Evolutionary conservation across 768 basidiomycete genomes (phyloP).

Genomic region (Boletus reticuloceps): DNA sequence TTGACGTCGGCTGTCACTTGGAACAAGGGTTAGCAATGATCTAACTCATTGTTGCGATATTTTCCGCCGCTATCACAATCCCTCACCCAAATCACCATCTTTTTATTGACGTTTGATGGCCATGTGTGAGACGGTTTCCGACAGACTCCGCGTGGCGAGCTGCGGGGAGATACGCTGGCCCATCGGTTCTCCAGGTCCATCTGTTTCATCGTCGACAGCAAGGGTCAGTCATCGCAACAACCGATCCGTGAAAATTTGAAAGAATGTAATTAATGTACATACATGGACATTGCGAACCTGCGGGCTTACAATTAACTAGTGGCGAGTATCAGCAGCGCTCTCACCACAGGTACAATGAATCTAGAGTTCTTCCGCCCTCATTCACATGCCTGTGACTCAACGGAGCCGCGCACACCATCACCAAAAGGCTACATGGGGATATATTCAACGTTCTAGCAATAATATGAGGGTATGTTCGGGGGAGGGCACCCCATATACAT

Average conservation of each 20-base stretch:
- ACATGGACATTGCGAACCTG: neutral
- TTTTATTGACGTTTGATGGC: constrained; percentile 26
- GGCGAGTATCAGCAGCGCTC: neutral
- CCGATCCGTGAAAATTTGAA: neutral
- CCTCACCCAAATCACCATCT: constrained; percentile 7
- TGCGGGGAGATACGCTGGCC: constrained; percentile 15
- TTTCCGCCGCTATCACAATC: constrained; percentile 10
- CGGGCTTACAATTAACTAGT: neutral
- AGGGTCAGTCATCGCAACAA: constrained; percentile 13
- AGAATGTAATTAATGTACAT: neutral
- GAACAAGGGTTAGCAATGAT: constrained; percentile 12
- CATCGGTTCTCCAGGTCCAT: constrained; percentile 6
- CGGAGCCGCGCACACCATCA: neutral
- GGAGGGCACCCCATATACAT: constrained; percentile 12
- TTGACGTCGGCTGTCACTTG: constrained; percentile 26
- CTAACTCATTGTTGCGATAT: constrained; percentile 27
- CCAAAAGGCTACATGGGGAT: constrained; percentile 19
- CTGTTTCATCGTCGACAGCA: constrained; percentile 26
- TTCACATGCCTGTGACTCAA: neutral
- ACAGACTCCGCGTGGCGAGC: constrained; percentile 19
- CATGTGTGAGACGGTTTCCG: constrained; percentile 20
- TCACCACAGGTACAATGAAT: constrained; percentile 1
- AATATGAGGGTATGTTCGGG: constrained; percentile 15
- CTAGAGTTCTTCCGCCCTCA: neutral
- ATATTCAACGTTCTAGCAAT: constrained; percentile 9